These are phyloP conservation scores for Sanghuangporus weigelae DNA, from an alignment of 1,284 basidiomycete species.

Conservation along the genomic window DNA sequence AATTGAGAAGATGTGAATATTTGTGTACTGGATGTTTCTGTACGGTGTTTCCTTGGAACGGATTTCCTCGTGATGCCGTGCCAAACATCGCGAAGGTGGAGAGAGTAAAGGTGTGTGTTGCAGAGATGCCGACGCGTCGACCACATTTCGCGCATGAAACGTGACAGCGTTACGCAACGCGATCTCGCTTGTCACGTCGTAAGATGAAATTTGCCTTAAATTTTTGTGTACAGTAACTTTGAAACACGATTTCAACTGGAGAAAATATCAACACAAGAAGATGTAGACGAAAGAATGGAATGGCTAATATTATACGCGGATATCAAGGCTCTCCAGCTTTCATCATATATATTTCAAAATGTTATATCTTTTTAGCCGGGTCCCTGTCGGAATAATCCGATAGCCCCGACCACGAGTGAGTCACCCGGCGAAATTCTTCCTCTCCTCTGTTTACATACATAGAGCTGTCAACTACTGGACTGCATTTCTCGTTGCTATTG, in stretches of 20 bases:
- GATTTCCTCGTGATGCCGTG: not conserved
- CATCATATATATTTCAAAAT: not conserved
- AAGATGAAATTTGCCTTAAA: not conserved
- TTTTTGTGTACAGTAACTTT: no score
- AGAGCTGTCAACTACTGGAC: not conserved
- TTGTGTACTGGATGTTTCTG: constrained; percentile 3
- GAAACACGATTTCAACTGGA: not conserved
- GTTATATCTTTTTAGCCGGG: not conserved
- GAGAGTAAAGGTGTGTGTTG: not conserved
- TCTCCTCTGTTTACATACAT: not conserved
- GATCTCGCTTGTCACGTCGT: not conserved
- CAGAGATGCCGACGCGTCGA: not conserved
- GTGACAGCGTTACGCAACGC: constrained; percentile 8
- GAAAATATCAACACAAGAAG: not conserved
- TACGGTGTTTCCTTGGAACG: not conserved
- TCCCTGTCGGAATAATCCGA: not conserved
- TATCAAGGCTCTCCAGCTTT: not conserved
- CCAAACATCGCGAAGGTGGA: not conserved
- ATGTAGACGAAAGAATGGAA: not conserved
- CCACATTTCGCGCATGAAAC: not conserved
- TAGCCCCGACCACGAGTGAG: not conserved
- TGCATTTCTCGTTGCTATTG: not conserved
- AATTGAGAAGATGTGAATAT: constrained; percentile 16
- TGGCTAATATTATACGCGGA: not conserved
- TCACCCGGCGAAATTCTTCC: not conserved